Evolutionary conservation across 768 basidiomycete genomes (phyloP).

Genomic region (Tulasnella sp.): DNA sequence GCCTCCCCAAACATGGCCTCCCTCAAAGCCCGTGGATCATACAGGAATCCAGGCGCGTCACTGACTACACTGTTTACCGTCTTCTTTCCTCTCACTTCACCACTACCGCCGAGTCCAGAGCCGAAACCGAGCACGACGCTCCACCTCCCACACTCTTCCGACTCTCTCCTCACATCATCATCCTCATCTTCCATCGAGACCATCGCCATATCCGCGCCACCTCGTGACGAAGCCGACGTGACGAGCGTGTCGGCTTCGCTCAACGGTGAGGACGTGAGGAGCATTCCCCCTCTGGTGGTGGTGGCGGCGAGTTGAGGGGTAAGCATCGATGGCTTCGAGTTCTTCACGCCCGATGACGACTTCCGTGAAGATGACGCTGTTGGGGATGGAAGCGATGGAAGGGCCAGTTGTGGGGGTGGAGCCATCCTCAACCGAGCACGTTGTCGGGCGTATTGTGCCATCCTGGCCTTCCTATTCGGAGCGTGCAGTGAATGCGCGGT

Average conservation of each 20-base stretch:
- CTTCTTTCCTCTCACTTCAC: neutral
- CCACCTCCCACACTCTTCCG: constrained; percentile 15
- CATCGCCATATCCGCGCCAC: neutral
- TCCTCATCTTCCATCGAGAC: constrained; percentile 8
- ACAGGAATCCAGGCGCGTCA: constrained; percentile 14
- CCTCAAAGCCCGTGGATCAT: constrained; percentile 10
- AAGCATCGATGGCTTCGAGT: neutral
- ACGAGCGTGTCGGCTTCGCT: neutral
- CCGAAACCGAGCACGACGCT: constrained; percentile 13
- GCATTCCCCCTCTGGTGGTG: neutral
- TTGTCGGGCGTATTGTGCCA: constrained; percentile 16
- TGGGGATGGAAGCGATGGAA: neutral
- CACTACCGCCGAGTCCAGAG: neutral
- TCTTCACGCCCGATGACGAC: neutral
- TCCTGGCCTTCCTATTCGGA: constrained; percentile 17
- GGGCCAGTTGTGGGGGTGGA: neutral
- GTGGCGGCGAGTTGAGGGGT: neutral
- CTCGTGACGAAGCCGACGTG: neutral
- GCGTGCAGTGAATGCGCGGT: constrained; percentile 14
- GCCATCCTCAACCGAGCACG: constrained; percentile 16
- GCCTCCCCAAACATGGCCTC: constrained; percentile 9
- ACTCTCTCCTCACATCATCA: constrained; percentile 12
- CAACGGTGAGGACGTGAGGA: neutral
- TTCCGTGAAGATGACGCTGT: neutral
- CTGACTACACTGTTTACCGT: too few species aligned